phyloP scores from a whole-genome alignment of 2,329 filamentous ascomycete genomes.

The Stagonosporopsis cucurbitacearum region DNA sequence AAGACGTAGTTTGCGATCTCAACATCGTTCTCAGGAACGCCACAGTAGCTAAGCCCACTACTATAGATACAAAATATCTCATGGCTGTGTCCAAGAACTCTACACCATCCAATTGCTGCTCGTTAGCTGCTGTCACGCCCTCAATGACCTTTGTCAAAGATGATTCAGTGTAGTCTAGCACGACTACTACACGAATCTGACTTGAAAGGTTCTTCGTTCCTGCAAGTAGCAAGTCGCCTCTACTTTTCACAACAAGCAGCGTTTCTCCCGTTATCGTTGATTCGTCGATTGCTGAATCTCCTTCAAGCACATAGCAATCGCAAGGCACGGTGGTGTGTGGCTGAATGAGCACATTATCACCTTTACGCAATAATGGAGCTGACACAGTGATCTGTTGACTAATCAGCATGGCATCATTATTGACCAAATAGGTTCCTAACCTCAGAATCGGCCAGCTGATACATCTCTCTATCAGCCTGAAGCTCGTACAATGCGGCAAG shows the following conservation, averaged over 20 bases:
- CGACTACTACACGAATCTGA: conserved; percentile 5
- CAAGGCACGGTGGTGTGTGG: conserved; percentile 12
- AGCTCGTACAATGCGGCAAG: conserved; percentile 14
- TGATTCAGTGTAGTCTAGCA: conserved; percentile 11
- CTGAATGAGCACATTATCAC: conserved; percentile 16
- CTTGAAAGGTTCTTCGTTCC: conserved; percentile 11
- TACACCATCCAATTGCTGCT: conserved; percentile 4
- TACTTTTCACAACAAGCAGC: conserved; percentile 6
- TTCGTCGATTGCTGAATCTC: conserved; percentile 18
- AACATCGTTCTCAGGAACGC: not conserved
- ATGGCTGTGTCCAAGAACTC: conserved; percentile 6
- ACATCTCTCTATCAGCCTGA: conserved; percentile 7
- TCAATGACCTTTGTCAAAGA: conserved; percentile 18
- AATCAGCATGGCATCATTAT: not conserved
- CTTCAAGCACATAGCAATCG: conserved; percentile 15
- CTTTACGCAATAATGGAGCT: conserved; percentile 8
- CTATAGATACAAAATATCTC: conserved; percentile 10
- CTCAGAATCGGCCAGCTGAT: not conserved
- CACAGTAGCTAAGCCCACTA: not conserved
- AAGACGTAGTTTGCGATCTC: not conserved
- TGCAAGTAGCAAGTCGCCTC: conserved; percentile 18
- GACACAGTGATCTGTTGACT: not conserved
- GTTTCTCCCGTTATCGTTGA: conserved; percentile 19
- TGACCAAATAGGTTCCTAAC: not conserved
- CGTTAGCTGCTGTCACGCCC: conserved; percentile 10